Conservation (phyloP, 805 yeast species). For the Candida verbasci region DNA sequence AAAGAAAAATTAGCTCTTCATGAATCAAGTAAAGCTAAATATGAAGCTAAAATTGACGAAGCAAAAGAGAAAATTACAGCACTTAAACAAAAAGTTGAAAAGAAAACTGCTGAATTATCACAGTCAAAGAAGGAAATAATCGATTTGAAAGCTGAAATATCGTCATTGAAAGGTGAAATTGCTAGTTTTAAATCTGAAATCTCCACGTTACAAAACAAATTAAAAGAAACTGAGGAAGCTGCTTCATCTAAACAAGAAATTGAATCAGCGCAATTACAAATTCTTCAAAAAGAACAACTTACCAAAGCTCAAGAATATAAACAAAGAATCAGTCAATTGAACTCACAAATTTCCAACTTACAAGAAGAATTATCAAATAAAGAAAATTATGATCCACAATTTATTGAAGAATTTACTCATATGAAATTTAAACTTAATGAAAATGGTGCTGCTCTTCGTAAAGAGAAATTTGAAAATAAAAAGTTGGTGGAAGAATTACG, state of each 20-base stretch:
- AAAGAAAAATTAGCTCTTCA: constrained; percentile 9
- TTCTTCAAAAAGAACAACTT: constrained; percentile 10
- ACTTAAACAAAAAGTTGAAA: constrained; percentile 9
- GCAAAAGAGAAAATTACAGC: constrained; percentile 12
- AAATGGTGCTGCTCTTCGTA: constrained; percentile 43
- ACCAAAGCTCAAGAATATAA: constrained; percentile 21
- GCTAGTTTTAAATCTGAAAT: not conserved
- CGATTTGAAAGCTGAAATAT: constrained; percentile 2
- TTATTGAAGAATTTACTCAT: constrained; percentile 42
- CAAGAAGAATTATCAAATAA: constrained; percentile 19
- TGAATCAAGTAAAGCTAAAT: constrained; percentile 11
- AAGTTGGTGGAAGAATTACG: constrained; percentile 53
- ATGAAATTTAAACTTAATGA: constrained; percentile 52
- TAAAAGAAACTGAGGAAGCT: constrained; percentile 1
- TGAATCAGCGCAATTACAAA: constrained; percentile 18
- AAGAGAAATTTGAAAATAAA: constrained; percentile 42
- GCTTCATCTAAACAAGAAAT: constrained; percentile 9
- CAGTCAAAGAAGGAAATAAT: constrained; percentile 2
- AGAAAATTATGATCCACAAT: constrained; percentile 30
- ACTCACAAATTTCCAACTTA: constrained; percentile 17
- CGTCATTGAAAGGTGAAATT: constrained; percentile 1
- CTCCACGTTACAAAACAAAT: too few species aligned
- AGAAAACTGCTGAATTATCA: constrained; percentile 6
- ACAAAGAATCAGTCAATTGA: constrained; percentile 21
- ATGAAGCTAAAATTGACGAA: constrained; percentile 13